phyloP scores from a whole-genome alignment of 257 asterid genomes.

The Leonotis leonurus region DNA sequence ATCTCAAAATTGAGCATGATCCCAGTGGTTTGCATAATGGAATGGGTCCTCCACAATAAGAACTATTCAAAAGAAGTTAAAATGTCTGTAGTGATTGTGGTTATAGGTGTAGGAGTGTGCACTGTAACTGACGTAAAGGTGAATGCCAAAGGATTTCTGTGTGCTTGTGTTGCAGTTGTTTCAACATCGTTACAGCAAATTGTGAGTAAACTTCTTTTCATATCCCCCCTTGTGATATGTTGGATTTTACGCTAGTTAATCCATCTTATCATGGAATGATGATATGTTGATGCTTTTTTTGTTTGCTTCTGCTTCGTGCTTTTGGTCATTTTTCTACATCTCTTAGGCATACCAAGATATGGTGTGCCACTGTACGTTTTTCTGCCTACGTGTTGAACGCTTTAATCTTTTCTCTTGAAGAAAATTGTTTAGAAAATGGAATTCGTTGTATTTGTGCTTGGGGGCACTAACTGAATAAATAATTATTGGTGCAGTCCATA shows the following conservation, averaged over 20 bases:
- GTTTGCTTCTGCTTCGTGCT: slow-evolving; percentile 9
- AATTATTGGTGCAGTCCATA: slow-evolving; percentile 64
- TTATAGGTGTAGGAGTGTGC: slow-evolving; percentile 96
- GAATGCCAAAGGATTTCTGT: slow-evolving; percentile 73
- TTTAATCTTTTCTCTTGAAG: not conserved
- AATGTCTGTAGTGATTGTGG: slow-evolving; percentile 77
- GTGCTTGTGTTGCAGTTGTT: slow-evolving; percentile 90
- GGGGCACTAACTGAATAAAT: no score
- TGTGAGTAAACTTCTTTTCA: slow-evolving; percentile 43
- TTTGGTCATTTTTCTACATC: not conserved
- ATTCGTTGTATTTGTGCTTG: not conserved
- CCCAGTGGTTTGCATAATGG: slow-evolving; percentile 93
- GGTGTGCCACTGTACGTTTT: not conserved
- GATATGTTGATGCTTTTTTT: no score
- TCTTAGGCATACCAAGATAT: not conserved
- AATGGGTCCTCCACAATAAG: slow-evolving; percentile 88
- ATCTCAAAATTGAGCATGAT: slow-evolving; percentile 97
- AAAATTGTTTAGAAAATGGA: not conserved
- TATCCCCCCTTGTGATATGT: not conserved
- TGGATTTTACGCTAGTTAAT: not conserved
- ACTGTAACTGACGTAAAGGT: slow-evolving; percentile 94
- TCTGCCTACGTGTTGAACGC: no score
- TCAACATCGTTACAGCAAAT: slow-evolving; percentile 91
- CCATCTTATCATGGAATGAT: not conserved
- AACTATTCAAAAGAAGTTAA: slow-evolving; percentile 76